phyloP scores from a whole-genome alignment of 768 basidiomycete genomes.

The Pulveroboletus frians region DNA sequence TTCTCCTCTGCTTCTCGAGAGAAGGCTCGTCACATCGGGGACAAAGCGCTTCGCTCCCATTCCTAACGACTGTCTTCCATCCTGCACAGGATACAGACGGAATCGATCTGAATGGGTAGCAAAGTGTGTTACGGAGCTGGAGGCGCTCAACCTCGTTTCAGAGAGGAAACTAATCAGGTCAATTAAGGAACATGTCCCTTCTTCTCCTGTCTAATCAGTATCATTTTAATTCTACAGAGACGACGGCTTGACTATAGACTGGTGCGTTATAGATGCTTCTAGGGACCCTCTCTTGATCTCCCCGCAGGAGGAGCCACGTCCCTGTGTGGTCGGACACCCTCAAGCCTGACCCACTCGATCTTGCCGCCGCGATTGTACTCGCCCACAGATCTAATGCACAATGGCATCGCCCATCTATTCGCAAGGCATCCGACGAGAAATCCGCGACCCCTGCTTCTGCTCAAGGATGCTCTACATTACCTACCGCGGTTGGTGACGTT shows the following conservation, averaged over 20 bases:
- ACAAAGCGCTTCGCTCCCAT: constrained; percentile 27
- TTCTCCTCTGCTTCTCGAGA: constrained; percentile 12
- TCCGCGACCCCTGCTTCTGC: background rate
- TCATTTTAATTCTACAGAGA: constrained; percentile 13
- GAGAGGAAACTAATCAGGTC: constrained; percentile 27
- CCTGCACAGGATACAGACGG: constrained; percentile 14
- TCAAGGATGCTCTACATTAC: background rate
- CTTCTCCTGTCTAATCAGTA: background rate
- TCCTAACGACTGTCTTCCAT: constrained; percentile 22
- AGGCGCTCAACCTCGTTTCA: constrained; percentile 17
- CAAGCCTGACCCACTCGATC: constrained; percentile 22
- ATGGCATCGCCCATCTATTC: constrained; percentile 1
- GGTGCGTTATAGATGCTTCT: constrained; percentile 12
- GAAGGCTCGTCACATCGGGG: constrained; percentile 22
- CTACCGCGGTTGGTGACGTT: background rate
- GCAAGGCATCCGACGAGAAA: background rate
- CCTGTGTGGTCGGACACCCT: constrained; percentile 32
- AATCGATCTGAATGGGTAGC: constrained; percentile 22
- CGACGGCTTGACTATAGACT: constrained; percentile 30
- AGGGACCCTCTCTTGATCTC: background rate
- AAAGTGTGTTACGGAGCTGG: constrained; percentile 16
- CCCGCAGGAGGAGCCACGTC: constrained; percentile 24
- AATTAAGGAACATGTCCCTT: constrained; percentile 1
- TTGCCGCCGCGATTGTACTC: constrained; percentile 24
- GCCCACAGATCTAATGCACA: constrained; percentile 25